Conservation (phyloP, 225 moss, liverwort and hornwort genomes). For the Asterella californica region DNA sequence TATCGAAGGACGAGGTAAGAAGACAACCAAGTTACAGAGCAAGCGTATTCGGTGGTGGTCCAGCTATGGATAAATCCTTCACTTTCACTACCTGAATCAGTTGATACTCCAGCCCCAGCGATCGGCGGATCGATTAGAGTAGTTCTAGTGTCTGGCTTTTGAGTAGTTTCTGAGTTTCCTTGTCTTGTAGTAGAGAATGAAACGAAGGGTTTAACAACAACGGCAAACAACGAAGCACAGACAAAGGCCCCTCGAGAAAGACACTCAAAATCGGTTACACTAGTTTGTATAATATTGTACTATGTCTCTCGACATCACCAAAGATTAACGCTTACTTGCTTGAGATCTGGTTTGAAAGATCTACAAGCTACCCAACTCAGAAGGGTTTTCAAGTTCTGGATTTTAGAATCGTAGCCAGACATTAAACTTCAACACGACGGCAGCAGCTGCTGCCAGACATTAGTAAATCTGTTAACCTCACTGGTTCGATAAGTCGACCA, state of each 20-base stretch:
- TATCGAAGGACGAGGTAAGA: background rate
- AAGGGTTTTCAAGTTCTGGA: slow-evolving; percentile 1
- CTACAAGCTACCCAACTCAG: background rate
- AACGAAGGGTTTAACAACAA: background rate
- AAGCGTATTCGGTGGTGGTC: background rate
- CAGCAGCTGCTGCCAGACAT: background rate
- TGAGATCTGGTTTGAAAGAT: slow-evolving; percentile 3
- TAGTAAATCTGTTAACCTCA: background rate
- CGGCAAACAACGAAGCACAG: slow-evolving; percentile 9
- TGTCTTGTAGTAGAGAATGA: background rate
- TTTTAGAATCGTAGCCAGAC: slow-evolving; percentile 1
- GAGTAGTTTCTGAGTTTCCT: background rate
- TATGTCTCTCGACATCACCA: background rate
- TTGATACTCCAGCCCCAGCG: background rate
- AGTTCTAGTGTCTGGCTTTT: slow-evolving; percentile 1
- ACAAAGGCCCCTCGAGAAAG: background rate
- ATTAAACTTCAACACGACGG: background rate
- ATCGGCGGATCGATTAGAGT: background rate
- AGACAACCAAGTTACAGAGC: background rate
- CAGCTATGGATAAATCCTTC: background rate
- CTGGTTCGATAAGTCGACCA: background rate
- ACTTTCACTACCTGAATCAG: slow-evolving; percentile 1
- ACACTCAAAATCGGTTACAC: background rate
- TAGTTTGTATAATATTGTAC: slow-evolving; percentile 24
- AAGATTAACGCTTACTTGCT: background rate